phyloP scores from a whole-genome alignment of 2,329 filamentous ascomycete species.

The Epicoccum sorghinum region DNA sequence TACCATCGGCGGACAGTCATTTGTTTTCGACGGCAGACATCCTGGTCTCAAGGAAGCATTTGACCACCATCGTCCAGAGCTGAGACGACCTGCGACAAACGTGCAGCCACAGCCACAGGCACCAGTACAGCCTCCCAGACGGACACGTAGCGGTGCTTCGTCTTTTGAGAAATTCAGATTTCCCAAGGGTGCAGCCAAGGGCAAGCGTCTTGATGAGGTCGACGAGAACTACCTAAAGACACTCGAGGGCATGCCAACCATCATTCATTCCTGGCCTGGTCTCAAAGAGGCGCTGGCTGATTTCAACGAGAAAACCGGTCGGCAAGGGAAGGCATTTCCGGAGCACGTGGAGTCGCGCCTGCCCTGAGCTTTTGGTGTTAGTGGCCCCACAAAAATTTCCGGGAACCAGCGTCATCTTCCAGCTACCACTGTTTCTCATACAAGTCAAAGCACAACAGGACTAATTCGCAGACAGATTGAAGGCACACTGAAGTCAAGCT shows the following conservation, averaged over 20 bases:
- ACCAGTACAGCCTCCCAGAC: constrained; percentile 10
- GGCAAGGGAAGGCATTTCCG: constrained; percentile 10
- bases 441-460: too few relatives aligned
- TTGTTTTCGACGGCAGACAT: constrained; percentile 24
- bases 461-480: too few relatives aligned
- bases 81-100: constrained; percentile 15
- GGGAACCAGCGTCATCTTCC: constrained; percentile 2
- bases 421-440: neutral
- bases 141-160: neutral
- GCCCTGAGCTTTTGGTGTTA: constrained; percentile 11
- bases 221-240: constrained; percentile 28
- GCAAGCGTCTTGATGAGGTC: constrained; percentile 24
- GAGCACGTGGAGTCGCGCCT: constrained; percentile 16
- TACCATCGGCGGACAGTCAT: constrained; percentile 31
- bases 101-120: constrained; percentile 6
- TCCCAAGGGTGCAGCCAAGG: constrained; percentile 18
- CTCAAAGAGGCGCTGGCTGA: constrained; percentile 26
- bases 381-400: constrained; percentile 6
- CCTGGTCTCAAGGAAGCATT: constrained; percentile 30
- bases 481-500: too few relatives aligned
- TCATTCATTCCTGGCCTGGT: constrained; percentile 26
- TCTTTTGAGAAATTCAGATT: constrained; percentile 18
- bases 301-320: constrained; percentile 30
- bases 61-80: constrained; percentile 30
- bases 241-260: constrained; percentile 25